phyloP scores from a whole-genome alignment of 2,329 filamentous ascomycete species.

The Cadophora sp. region DNA sequence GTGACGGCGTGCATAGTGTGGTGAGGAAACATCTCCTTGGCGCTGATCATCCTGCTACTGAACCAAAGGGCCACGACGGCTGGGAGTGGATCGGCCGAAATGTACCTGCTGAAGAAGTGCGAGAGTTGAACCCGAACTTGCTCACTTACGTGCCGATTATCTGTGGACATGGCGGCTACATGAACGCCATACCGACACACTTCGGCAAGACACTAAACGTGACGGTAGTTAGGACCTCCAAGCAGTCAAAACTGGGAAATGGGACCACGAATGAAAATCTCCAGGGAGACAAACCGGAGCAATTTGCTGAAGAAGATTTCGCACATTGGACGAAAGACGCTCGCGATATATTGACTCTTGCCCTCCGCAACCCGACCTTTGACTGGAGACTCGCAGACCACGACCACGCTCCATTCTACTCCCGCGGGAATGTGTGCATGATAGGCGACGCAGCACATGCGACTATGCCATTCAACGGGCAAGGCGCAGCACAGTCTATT shows the following conservation, averaged over 20 bases:
- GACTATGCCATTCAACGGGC: neutral
- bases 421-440: neutral
- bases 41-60: conserved; percentile 12
- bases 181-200: neutral
- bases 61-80: conserved; percentile 15
- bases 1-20: conserved; percentile 6
- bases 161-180: neutral
- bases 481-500: neutral
- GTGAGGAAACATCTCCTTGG: conserved; percentile 19
- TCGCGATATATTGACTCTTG: conserved; percentile 13
- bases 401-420: neutral
- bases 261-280: neutral
- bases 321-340: conserved; percentile 18
- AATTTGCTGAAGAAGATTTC: neutral
- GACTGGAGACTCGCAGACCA: conserved; percentile 18
- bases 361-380: neutral
- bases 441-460: neutral
- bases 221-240: neutral
- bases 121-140: neutral
- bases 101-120: conserved; percentile 14
- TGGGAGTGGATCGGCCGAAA: conserved; percentile 12
- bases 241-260: neutral
- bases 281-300: neutral
- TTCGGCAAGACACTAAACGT: neutral
- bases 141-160: neutral